phyloP scores from a whole-genome alignment of 768 basidiomycete genomes.

The Lactifluus subvellereus region DNA sequence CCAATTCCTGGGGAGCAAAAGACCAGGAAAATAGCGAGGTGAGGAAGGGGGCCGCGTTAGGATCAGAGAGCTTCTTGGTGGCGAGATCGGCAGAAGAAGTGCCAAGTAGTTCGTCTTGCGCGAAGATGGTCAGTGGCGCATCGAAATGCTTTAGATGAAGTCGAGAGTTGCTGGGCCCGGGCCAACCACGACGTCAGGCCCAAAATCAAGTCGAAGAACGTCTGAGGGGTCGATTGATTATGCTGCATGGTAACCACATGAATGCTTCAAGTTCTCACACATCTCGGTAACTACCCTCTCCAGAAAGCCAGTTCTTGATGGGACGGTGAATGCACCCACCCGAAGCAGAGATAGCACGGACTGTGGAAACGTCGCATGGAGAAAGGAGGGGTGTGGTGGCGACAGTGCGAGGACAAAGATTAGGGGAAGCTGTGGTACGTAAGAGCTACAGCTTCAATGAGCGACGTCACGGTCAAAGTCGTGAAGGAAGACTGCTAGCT shows the following conservation, averaged over 20 bases:
- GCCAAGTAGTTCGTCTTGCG: constrained; percentile 28
- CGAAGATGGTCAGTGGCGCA: constrained; percentile 48
- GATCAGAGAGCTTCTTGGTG: constrained; percentile 20
- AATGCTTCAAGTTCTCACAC: background rate
- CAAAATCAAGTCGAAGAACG: constrained; percentile 61
- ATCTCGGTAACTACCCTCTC: constrained; percentile 55
- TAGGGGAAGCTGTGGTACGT: constrained; percentile 49
- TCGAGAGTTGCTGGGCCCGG: constrained; percentile 49
- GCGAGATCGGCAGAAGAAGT: background rate
- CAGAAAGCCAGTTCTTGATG: constrained; percentile 43
- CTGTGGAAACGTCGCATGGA: constrained; percentile 55
- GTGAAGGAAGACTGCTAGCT: constrained; percentile 57
- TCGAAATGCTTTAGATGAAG: constrained; percentile 66
- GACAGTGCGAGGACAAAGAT: constrained; percentile 60
- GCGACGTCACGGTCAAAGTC: constrained; percentile 51
- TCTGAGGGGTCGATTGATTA: constrained; percentile 32
- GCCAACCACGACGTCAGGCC: constrained; percentile 48
- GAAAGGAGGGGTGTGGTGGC: constrained; percentile 48
- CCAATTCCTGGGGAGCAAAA: constrained; percentile 19
- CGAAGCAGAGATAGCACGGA: constrained; percentile 54
- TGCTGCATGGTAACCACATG: background rate
- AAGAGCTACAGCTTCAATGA: constrained; percentile 38
- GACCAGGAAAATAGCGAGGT: constrained; percentile 26
- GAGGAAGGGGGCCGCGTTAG: constrained; percentile 33
- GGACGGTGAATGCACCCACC: constrained; percentile 45